phyloP scores from a whole-genome alignment of 768 basidiomycete genomes.

The Rhizopogon vinicolor region DNA sequence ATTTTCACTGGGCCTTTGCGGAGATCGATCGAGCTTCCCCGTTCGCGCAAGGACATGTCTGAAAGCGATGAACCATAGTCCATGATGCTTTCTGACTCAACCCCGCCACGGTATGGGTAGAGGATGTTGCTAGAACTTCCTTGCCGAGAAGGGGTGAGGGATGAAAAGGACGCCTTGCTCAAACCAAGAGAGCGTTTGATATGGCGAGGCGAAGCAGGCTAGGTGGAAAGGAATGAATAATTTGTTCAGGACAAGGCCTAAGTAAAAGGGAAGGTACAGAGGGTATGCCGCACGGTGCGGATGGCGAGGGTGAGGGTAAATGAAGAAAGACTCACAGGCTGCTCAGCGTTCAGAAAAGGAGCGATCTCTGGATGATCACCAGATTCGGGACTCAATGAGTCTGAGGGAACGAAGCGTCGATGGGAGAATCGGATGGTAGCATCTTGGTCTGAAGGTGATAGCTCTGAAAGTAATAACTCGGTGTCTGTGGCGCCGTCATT shows the following conservation, averaged over 20 bases:
- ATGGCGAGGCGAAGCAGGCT: slow-evolving; percentile 7
- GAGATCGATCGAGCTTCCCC: slow-evolving; percentile 47
- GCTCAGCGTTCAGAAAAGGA: slow-evolving; percentile 4
- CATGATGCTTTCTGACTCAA: slow-evolving; percentile 23
- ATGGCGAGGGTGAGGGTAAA: neutral
- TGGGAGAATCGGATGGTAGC: neutral
- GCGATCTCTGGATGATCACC: neutral
- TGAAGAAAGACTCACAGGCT: slow-evolving; percentile 2
- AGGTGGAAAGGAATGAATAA: slow-evolving; percentile 1
- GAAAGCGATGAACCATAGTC: slow-evolving; percentile 27
- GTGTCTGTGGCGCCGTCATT: neutral
- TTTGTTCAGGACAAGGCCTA: neutral
- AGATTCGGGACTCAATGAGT: neutral
- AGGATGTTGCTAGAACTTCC: slow-evolving; percentile 28
- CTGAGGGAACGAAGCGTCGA: neutral
- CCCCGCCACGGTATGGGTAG: slow-evolving; percentile 18
- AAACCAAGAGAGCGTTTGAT: slow-evolving; percentile 17
- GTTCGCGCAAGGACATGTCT: slow-evolving; percentile 30
- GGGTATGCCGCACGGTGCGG: neutral
- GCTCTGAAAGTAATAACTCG: neutral
- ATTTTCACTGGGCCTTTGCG: slow-evolving; percentile 7
- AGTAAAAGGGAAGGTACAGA: neutral
- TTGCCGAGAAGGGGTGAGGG: slow-evolving; percentile 30
- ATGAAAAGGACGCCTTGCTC: slow-evolving; percentile 30
- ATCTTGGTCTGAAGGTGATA: neutral